Conservation (phyloP, 1,284 basidiomycete genomes). For the Leccinum pseudoinsigne region DNA sequence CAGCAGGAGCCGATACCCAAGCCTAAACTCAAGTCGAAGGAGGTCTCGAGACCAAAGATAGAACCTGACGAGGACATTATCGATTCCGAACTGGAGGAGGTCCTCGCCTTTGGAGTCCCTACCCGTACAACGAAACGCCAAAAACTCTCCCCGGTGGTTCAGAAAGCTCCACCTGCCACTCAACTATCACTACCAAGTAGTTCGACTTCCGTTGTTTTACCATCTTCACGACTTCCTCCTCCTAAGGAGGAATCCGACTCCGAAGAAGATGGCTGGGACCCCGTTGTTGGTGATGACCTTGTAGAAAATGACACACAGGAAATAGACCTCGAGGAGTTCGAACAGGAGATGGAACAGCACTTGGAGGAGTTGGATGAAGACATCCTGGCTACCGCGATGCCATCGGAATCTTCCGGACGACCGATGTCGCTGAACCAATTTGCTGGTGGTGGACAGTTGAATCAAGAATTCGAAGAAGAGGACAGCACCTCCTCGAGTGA, state of each 20-base stretch:
- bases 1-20: slow-evolving; percentile 25
- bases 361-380: slow-evolving; percentile 40
- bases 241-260: slow-evolving; percentile 42
- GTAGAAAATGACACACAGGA: slow-evolving; percentile 42
- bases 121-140: slow-evolving; percentile 41
- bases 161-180: slow-evolving; percentile 33
- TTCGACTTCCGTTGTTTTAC: slow-evolving; percentile 35
- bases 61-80: slow-evolving; percentile 20
- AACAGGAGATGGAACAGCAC: slow-evolving; percentile 46
- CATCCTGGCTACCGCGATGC: slow-evolving; percentile 42
- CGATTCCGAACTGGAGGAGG: slow-evolving; percentile 44
- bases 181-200: slow-evolving; percentile 46
- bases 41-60: slow-evolving; percentile 22
- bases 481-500: slow-evolving; percentile 66
- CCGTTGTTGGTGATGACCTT: slow-evolving; percentile 38
- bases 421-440: slow-evolving; percentile 58
- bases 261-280: slow-evolving; percentile 60
- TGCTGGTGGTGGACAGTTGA: slow-evolving; percentile 42
- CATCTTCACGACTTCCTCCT: slow-evolving; percentile 30
- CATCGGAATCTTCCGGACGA: slow-evolving; percentile 36
- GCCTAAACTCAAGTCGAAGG: slow-evolving; percentile 31
- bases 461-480: slow-evolving; percentile 39
- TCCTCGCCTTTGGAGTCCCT: slow-evolving; percentile 38
- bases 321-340: slow-evolving; percentile 50
- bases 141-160: slow-evolving; percentile 36